A percentile compares a stretch with the other conserved stretches of the same genome.
Evolutionary conservation across 805 yeast genomes (phyloP).

Genomic region (Schwanniomyces vanrijiae): DNA sequence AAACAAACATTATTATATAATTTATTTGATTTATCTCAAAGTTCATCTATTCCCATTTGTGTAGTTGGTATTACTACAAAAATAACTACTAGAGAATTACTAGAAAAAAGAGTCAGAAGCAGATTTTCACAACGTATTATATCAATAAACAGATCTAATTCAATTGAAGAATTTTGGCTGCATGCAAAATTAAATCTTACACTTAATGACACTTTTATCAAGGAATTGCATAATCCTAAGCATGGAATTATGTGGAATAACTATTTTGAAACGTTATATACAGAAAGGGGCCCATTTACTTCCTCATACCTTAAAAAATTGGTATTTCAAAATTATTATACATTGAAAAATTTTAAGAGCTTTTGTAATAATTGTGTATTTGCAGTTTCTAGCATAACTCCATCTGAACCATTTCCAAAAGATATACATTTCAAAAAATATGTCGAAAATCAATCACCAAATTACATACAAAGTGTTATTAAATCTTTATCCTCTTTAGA

Average conservation of each 20-base stretch:
- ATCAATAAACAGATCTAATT: conserved; percentile 51
- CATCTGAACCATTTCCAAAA: conserved; percentile 22
- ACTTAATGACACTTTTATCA: conserved; percentile 14
- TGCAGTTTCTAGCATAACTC: conserved; percentile 35
- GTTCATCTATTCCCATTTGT: conserved; percentile 66
- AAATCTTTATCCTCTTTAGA: conserved; percentile 65
- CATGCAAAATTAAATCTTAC: conserved; percentile 44
- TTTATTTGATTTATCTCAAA: conserved; percentile 82
- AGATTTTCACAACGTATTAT: conserved; percentile 82
- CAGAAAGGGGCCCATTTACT: conserved; percentile 11
- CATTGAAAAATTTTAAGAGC: conserved; percentile 56
- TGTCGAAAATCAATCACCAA: conserved; percentile 18
- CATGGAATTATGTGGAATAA: conserved; percentile 47
- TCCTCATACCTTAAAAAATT: conserved; percentile 15
- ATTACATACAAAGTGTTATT: conserved; percentile 26
- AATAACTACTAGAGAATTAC: conserved; percentile 70
- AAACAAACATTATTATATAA: conserved; percentile 87
- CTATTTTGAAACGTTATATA: conserved; percentile 29
- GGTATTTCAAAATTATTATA: conserved; percentile 46
- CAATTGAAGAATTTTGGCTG: conserved; percentile 50
- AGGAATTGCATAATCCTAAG: conserved; percentile 10
- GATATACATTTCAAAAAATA: conserved; percentile 22
- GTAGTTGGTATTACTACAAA: conserved; percentile 79
- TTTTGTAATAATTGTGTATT: conserved; percentile 44
- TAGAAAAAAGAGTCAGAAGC: conserved; percentile 90